Percentiles rank a stretch among this genome's conserved stretches.
Evolutionary conservation across 768 basidiomycete species (phyloP).

Genomic region (Mycena sanguinolenta): DNA sequence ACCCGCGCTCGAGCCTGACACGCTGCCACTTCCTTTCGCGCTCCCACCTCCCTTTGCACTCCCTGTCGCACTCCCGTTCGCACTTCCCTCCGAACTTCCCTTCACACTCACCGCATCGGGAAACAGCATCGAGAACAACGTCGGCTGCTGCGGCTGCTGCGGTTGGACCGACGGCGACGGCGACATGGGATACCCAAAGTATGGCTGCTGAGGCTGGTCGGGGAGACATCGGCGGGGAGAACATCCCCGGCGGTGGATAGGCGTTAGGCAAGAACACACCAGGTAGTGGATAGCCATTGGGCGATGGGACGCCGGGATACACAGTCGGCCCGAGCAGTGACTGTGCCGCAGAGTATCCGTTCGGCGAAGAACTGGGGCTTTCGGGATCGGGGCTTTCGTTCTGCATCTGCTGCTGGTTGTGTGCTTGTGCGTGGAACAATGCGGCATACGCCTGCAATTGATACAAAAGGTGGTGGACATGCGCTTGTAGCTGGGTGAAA

Average conservation of each 20-base stretch:
- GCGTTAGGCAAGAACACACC: no score
- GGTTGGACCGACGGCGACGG: constrained; percentile 36
- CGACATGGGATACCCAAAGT: constrained; percentile 35
- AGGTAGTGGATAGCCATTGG: no score
- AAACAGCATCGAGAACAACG: constrained; percentile 46
- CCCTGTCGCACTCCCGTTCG: no score
- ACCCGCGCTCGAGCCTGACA: constrained; percentile 25
- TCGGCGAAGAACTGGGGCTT: constrained; percentile 27
- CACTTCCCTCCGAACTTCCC: no score
- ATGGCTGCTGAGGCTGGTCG: constrained; percentile 37
- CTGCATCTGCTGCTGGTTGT: constrained; percentile 44
- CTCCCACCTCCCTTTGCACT: constrained; percentile 28
- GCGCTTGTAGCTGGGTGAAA: constrained; percentile 62
- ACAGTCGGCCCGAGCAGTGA: constrained; percentile 35
- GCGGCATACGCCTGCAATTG: constrained; percentile 65
- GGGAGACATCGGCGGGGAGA: constrained; percentile 39
- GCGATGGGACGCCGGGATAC: no score
- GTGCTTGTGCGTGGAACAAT: constrained; percentile 44
- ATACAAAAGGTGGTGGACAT: constrained; percentile 66
- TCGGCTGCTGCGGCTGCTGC: constrained; percentile 41
- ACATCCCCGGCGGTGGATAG: constrained; percentile 28
- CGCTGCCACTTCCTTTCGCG: constrained; percentile 32
- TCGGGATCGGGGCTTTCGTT: constrained; percentile 32
- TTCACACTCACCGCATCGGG: no score
- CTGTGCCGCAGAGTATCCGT: neutral